These are phyloP conservation scores for Pseudogymnoascus sp. DNA, from an alignment of 2,329 filamentous ascomycete genomes.

Conservation along the genomic window DNA sequence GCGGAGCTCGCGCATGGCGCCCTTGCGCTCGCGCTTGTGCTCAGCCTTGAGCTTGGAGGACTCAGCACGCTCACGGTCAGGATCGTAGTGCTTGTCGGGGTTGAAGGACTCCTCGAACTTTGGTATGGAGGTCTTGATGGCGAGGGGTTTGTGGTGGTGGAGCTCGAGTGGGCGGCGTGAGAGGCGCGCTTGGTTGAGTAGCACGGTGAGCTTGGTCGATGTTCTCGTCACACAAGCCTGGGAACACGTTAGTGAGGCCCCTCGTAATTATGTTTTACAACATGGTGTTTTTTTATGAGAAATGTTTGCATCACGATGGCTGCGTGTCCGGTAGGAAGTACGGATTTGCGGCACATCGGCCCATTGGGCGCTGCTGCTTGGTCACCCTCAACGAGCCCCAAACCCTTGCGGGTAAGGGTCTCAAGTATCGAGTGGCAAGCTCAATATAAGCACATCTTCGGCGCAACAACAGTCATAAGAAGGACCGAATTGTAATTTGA, in stretches of 20 bases:
- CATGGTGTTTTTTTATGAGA: slow-evolving; percentile 27
- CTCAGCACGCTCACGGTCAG: slow-evolving; percentile 81
- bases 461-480: slow-evolving; percentile 86
- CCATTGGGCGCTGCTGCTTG: slow-evolving; percentile 9
- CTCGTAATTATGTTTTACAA: slow-evolving; percentile 29
- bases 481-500: slow-evolving; percentile 96
- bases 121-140: slow-evolving; percentile 80
- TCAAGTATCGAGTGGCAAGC: slow-evolving; percentile 18
- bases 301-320: slow-evolving; percentile 8
- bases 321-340: neutral
- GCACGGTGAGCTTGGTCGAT: slow-evolving; percentile 38
- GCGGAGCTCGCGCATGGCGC: slow-evolving; percentile 82
- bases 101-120: slow-evolving; percentile 96
- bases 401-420: slow-evolving; percentile 8
- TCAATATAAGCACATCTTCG: slow-evolving; percentile 96
- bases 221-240: slow-evolving; percentile 20
- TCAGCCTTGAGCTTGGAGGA: slow-evolving; percentile 76
- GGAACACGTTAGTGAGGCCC: slow-evolving; percentile 15
- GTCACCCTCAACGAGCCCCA: slow-evolving; percentile 10
- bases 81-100: slow-evolving; percentile 94
- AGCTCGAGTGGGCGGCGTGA: slow-evolving; percentile 72
- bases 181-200: slow-evolving; percentile 53
- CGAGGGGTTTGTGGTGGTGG: slow-evolving; percentile 78
- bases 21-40: slow-evolving; percentile 92
- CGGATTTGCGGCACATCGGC: neutral